Conservation (phyloP, 2,329 filamentous ascomycete genomes). For the Colletotrichum abscissum region DNA sequence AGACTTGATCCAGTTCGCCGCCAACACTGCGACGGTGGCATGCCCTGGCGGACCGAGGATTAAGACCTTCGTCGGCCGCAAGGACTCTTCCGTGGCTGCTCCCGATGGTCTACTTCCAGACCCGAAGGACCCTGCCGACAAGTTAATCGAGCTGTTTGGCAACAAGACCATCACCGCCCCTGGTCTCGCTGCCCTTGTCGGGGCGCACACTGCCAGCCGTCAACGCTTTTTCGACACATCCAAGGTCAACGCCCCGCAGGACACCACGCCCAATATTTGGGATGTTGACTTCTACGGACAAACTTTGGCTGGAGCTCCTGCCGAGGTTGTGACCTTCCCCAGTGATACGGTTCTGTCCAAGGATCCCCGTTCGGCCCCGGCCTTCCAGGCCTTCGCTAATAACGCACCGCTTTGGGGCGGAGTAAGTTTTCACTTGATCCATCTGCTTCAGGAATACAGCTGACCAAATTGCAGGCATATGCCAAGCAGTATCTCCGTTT, state of each 20-base stretch:
- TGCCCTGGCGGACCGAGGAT: conserved; percentile 59
- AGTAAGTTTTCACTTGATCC: conserved; percentile 42
- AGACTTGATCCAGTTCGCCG: conserved; percentile 66
- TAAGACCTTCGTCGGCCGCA: conserved; percentile 62
- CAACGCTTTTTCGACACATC: conserved; percentile 56
- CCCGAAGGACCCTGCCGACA: conserved; percentile 53
- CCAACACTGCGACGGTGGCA: conserved; percentile 60
- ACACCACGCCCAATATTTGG: conserved; percentile 64
- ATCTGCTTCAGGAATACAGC: not conserved
- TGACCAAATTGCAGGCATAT: conserved; percentile 52
- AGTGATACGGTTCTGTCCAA: conserved; percentile 53
- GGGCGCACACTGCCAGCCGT: conserved; percentile 63
- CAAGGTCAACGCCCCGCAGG: conserved; percentile 58
- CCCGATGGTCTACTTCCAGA: conserved; percentile 57
- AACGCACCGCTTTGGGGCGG: conserved; percentile 52
- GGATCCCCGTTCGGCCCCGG: conserved; percentile 47
- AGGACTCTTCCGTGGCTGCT: conserved; percentile 53
- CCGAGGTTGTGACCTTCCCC: conserved; percentile 53
- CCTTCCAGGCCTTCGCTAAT: conserved; percentile 52
- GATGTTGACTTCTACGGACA: conserved; percentile 62
- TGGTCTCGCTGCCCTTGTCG: conserved; percentile 64
- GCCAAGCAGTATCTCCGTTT: conserved; percentile 64
- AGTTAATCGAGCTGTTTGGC: conserved; percentile 59
- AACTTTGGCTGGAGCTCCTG: conserved; percentile 46
- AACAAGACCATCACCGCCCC: conserved; percentile 64